These are phyloP conservation scores for Starmerella floris DNA, from an alignment of 805 yeast species.

Conservation along the genomic window DNA sequence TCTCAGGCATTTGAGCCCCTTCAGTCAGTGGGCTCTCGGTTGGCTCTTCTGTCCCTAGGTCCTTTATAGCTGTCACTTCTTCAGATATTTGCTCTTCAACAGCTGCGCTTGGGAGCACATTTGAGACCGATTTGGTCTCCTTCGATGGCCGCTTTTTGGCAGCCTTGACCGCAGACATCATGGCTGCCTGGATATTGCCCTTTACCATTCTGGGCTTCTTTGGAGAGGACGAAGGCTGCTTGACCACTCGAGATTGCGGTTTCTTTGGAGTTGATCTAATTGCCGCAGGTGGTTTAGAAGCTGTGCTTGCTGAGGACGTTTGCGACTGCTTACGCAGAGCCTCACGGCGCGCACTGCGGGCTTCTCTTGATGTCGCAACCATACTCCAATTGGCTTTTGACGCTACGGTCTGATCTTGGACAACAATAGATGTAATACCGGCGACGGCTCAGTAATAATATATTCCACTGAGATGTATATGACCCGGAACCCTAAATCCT, in stretches of 20 bases:
- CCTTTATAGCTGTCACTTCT: no score
- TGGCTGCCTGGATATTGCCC: neutral
- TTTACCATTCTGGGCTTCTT: neutral
- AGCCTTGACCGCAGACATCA: neutral
- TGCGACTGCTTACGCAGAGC: conserved; percentile 4
- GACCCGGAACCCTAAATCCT: neutral
- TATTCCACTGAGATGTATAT: neutral
- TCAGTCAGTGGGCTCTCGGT: no score
- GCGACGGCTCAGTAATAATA: neutral
- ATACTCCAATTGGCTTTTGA: neutral
- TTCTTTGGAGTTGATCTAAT: neutral
- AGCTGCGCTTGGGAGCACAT: no score
- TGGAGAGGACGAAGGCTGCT: no score
- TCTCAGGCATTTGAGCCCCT: no score
- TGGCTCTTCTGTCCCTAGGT: no score
- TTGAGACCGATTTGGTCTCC: no score
- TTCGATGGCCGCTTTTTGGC: neutral
- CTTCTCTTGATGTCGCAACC: conserved; percentile 1
- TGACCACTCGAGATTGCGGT: neutral
- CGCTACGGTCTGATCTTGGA: no score
- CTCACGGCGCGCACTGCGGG: conserved; percentile 14
- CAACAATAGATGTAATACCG: no score
- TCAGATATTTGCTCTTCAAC: no score
- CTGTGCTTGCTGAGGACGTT: neutral
- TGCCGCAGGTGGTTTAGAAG: neutral